phyloP scores from a whole-genome alignment of 495 filamentous ascomycete genomes.

The Aspergillus diversus region DNA sequence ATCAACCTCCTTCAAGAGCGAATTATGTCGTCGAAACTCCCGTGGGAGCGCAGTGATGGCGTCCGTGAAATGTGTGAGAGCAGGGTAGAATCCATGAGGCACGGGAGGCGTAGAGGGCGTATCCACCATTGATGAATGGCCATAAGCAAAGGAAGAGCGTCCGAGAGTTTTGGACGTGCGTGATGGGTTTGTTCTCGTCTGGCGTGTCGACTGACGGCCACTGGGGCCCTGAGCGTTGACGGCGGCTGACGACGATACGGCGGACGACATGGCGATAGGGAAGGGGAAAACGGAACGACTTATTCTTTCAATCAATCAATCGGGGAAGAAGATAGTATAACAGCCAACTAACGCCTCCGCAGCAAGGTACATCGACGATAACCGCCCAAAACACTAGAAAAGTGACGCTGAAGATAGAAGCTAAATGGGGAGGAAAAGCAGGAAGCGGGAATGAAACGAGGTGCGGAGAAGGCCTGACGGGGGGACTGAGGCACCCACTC shows the following conservation, averaged over 20 bases:
- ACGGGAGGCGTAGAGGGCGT: slow-evolving; percentile 38
- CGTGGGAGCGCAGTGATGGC: slow-evolving; percentile 89
- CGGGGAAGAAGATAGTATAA: slow-evolving; percentile 17
- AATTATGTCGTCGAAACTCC: slow-evolving; percentile 93
- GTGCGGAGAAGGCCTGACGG: slow-evolving; percentile 27
- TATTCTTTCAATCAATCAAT: slow-evolving; percentile 25
- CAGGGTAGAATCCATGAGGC: slow-evolving; percentile 79
- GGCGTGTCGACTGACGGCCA: slow-evolving; percentile 58
- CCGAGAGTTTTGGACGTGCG: slow-evolving; percentile 61
- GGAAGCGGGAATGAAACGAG: slow-evolving; percentile 11
- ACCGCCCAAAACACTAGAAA: slow-evolving; percentile 3
- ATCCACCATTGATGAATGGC: slow-evolving; percentile 39
- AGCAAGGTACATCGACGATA: slow-evolving; percentile 18
- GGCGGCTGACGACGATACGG: slow-evolving; percentile 32
- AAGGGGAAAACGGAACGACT: slow-evolving; percentile 3
- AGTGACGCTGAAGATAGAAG: slow-evolving; percentile 1
- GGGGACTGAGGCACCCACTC: slow-evolving; percentile 14
- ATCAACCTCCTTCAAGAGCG: slow-evolving; percentile 94
- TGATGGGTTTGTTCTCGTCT: slow-evolving; percentile 63
- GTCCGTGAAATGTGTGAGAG: slow-evolving; percentile 92
- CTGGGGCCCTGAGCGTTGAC: slow-evolving; percentile 38
- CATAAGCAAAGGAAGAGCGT: slow-evolving; percentile 52
- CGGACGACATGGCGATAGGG: slow-evolving; percentile 33
- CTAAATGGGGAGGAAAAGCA: slow-evolving; percentile 7
- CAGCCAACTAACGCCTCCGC: neutral